Base-by-base conservation (phyloP, 1,139 yeast species). In the Pichia sp. region DNA sequence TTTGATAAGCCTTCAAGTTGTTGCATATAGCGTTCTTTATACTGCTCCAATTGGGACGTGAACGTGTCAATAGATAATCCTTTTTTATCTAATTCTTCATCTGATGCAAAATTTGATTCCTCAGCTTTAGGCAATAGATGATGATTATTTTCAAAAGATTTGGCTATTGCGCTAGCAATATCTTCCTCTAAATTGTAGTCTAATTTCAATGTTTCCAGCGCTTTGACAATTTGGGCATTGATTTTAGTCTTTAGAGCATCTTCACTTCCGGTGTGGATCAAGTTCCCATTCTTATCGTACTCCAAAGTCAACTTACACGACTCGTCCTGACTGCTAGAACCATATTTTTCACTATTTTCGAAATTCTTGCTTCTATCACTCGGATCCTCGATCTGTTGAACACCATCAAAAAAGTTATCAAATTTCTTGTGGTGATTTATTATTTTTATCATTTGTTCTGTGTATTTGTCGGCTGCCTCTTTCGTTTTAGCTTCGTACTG, bases 361-460 rank as follows among this genome's bases (percentile, higher is more conserved):
- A 15, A 36, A 36, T n/a, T 30, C 8, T 16, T 16, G 29, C 13
- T 42, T 23, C 26, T 23, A 23, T 23, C 26, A 23, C 26, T 23
- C 26, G 26, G n/a, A 16, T 49, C 50, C 34, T 59, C 61, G 29
- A 57, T 31, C 46, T 60, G 57, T 2, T 57, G 52, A 4, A 61
- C 60, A 26, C 59, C 63, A 36, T 61, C 63, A 11, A 62, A 40
- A 30, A 62, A 61, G 40, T 59, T 57, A 46, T 61, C 65, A 48
- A 62, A 62, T 32, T 59, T 61, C 49, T 62, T 61, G 51, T 62
- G 60, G 41, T 60, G 61, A 32, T 58, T 58, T n/a, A 63, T 56
- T 19, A 62, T 57, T 30, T 55, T 56, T 41, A 62, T 59, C 62
- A 62, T 59, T 34, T 62, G 61, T 44, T 62, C 62, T 10, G 62